Base-by-base conservation (phyloP, 2,329 filamentous ascomycete genomes). In the Trichoderma sp. region DNA sequence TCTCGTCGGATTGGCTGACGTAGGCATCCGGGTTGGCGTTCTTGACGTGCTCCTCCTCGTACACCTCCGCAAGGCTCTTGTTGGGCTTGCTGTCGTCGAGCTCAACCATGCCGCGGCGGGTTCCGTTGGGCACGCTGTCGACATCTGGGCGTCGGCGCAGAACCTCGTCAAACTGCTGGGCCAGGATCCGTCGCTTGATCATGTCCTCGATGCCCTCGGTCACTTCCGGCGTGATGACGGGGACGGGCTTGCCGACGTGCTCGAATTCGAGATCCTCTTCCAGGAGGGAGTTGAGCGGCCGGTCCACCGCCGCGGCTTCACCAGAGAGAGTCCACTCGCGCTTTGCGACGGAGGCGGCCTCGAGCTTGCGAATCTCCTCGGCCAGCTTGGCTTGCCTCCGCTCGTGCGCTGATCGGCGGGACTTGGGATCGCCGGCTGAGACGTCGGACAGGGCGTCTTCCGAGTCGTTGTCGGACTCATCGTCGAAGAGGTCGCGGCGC, bases 251-350 rank as follows among this genome's bases (percentile, higher is more conserved):
- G 76, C 96, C 96, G 26, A 93, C 89, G 75, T 96, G 90, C 81
- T 99, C 96, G 77, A 98, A 99, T 73, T 98, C 95, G 30, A 99
- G 86, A 75, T 98, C 94, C 81, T 98, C 89, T 77, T 98, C 94
- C 1, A 99, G 87, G 2, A 99, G 86, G 0, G 95, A 97, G 82
- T 99, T 98, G 66, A 93, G 78, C 0, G 96, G 96, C 43, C 96
- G 88, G 73, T 96, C 93, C 0, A 85, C 85, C 1, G 93, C 95
- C 59, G 89, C 86, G 5, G 94, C 94, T 84, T 99, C 96, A 76
- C 96, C 96, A 11, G 91, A 87, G 64, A 98, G 83, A 21, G 92
- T 91, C 96, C 96, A 99, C 75, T 95, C 89, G 69, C 94, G 90
- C 81, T 97, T 96, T 34, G 92, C 91, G 0, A 98, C 90, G 66